Evolutionary conservation across 2,329 filamentous ascomycete species (phyloP).

Genomic region (Ophiostoma sp.): DNA sequence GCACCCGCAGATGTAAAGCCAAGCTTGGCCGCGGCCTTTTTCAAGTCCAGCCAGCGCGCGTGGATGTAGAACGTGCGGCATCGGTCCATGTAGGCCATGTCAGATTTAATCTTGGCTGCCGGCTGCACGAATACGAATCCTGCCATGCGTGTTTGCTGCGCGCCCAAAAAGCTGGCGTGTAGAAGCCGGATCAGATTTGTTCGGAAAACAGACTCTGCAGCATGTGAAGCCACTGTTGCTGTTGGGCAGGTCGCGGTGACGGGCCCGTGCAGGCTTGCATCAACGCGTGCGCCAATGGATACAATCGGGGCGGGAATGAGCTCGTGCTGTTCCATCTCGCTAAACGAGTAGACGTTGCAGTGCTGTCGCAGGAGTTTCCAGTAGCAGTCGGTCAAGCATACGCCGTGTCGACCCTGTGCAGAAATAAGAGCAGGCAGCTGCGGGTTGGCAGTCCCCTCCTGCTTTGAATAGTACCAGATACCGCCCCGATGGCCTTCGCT

Average conservation of each 20-base stretch:
- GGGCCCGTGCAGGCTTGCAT: not conserved
- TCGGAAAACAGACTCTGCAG: slow-evolving; percentile 8
- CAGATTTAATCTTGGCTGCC: not conserved
- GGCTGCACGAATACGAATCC: slow-evolving; percentile 8
- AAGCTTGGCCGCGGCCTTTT: not conserved
- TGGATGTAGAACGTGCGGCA: slow-evolving; percentile 6
- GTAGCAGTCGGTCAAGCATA: slow-evolving; percentile 4
- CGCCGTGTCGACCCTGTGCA: slow-evolving; percentile 2
- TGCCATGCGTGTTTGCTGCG: not conserved
- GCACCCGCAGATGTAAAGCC: not conserved
- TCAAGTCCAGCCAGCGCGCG: not conserved
- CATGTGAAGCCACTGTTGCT: too few species aligned
- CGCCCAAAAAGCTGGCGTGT: slow-evolving; percentile 7
- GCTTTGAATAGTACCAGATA: slow-evolving; percentile 9
- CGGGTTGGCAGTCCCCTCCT: not conserved
- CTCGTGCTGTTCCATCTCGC: slow-evolving; percentile 7
- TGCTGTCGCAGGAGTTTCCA: not conserved
- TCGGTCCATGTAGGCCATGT: not conserved
- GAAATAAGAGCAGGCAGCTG: slow-evolving; percentile 3
- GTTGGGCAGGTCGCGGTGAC: too few species aligned
- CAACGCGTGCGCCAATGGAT: not conserved
- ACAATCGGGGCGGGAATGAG: slow-evolving; percentile 1
- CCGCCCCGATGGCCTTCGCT: not conserved
- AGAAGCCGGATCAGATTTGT: slow-evolving; percentile 2
- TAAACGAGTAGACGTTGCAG: slow-evolving; percentile 1